Base-by-base conservation (phyloP, 2,329 filamentous ascomycete genomes). In the Immersiporthe knoxdaviesiana region DNA sequence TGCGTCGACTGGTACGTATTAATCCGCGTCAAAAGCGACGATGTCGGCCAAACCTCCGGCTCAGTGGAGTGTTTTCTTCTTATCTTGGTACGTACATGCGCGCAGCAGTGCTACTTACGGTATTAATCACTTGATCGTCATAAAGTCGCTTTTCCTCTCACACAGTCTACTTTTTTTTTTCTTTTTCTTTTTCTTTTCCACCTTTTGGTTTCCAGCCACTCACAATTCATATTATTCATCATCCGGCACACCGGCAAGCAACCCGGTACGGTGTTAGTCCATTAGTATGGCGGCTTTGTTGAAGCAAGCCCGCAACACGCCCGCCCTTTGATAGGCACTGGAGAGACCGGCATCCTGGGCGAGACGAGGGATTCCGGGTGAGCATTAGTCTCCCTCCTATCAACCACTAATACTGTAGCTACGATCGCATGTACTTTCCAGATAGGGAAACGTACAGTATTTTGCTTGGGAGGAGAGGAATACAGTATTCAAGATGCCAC, bases 381-480 rank as follows among this genome's bases (percentile, higher is more conserved):
- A 30, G 52, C 8, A 35, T 59, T 59, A 37, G 56, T 21, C 10
- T 21, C 56, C 14, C 7, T n/a, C 21, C 44, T 47, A 47, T n/a
- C 21, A 47, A 37, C 32, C 56, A 54, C 30, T 50, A n/a, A n/a
- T n/a, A n/a, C n/a, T n/a, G n/a, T n/a, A 47, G 39, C 18, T 16
- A 21, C n/a, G 16, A 35, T 39, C 66, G 68, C 68, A 39, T 70
- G 61, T 68, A 70, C 68, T 68, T 70, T 41, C 68, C 66, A 14
- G 21, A 68, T 52, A 10, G 37, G 62, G 68, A 14, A 24, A 44
- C 27, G 27, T 32, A 56, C 16, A 18, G 27, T n/a, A 16, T 44
- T 56, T 35, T 35, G 35, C 4, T 35, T 24, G 54, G 24, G 39
- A 37, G n/a, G 37, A 27, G 39, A 47, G n/a, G n/a, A n/a, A n/a